phyloP scores from a whole-genome alignment of 2,329 filamentous ascomycete species.

The Diaporthe caulivora region DNA sequence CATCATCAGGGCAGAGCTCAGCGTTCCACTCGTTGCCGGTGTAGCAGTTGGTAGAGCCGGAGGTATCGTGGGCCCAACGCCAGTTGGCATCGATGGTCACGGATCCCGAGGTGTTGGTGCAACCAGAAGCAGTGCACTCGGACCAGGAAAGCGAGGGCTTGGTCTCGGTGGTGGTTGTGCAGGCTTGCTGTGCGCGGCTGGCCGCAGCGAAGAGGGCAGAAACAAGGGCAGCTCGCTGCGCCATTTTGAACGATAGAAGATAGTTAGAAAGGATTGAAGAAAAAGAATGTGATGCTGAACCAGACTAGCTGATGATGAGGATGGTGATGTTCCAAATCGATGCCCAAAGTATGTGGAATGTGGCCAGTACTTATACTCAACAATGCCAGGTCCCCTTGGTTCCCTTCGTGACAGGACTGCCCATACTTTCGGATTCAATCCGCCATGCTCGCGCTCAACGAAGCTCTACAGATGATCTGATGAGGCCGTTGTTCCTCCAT shows the following conservation, averaged over 20 bases:
- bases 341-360: not conserved
- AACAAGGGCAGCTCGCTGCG: slow-evolving; percentile 44
- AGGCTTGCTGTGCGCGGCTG: slow-evolving; percentile 62
- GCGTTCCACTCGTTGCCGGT: slow-evolving; percentile 58
- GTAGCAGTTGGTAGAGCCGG: slow-evolving; percentile 67
- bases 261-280: slow-evolving; percentile 34
- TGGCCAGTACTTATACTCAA: slow-evolving; percentile 34
- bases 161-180: slow-evolving; percentile 59
- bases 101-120: slow-evolving; percentile 61
- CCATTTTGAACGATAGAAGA: slow-evolving; percentile 37
- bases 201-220: slow-evolving; percentile 56
- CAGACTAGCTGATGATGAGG: slow-evolving; percentile 34
- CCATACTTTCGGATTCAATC: not conserved
- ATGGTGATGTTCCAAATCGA: slow-evolving; percentile 12
- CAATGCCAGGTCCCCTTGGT: slow-evolving; percentile 4
- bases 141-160: slow-evolving; percentile 68
- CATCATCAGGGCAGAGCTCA: slow-evolving; percentile 55
- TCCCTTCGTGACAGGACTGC: not conserved
- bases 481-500: not conserved
- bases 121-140: slow-evolving; percentile 65
- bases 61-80: slow-evolving; percentile 68
- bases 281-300: slow-evolving; percentile 35
- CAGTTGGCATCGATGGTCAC: slow-evolving; percentile 72
- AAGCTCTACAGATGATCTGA: slow-evolving; percentile 14
- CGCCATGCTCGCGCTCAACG: not conserved